Evolutionary conservation across 2,329 filamentous ascomycete species (phyloP).

Genomic region (Arthrobotrys sphaeroides): DNA sequence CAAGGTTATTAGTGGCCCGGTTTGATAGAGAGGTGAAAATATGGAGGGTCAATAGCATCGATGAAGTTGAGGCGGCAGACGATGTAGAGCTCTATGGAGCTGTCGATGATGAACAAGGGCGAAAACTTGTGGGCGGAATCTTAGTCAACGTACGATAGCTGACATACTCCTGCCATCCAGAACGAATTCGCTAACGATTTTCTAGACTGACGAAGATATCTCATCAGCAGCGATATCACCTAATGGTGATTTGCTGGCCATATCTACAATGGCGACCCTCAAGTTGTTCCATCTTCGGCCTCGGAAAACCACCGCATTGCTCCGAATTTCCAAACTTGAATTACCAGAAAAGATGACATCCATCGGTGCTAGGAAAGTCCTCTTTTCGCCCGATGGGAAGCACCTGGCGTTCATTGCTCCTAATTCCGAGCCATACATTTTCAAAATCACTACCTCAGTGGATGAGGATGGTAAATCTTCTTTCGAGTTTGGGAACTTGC

Average conservation of each 20-base stretch:
- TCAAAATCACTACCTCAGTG: constrained; percentile 19
- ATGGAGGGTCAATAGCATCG: constrained; percentile 72
- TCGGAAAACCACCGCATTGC: constrained; percentile 59
- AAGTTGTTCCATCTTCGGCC: constrained; percentile 78
- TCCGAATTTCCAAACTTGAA: constrained; percentile 50
- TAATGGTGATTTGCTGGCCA: constrained; percentile 77
- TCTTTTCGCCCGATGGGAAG: constrained; percentile 74
- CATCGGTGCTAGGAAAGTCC: constrained; percentile 74
- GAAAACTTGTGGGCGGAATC: constrained; percentile 75
- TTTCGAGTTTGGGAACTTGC: constrained; percentile 34
- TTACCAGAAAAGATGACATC: constrained; percentile 62
- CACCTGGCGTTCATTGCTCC: constrained; percentile 71
- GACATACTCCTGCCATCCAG: background rate
- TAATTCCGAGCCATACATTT: constrained; percentile 62
- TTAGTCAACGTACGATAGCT: constrained; percentile 63
- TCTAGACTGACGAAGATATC: constrained; percentile 79
- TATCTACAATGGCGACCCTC: constrained; percentile 76
- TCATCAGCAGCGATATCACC: constrained; percentile 75
- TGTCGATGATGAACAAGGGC: constrained; percentile 62
- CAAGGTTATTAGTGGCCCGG: constrained; percentile 85
- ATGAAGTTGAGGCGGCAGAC: constrained; percentile 62
- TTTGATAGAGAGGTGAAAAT: constrained; percentile 89
- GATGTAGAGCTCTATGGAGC: constrained; percentile 58
- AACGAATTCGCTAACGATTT: constrained; percentile 51
- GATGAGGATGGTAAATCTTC: constrained; percentile 26